Conservation (phyloP, 2,329 filamentous ascomycete genomes). For the Trichoderma citrinoviride region DNA sequence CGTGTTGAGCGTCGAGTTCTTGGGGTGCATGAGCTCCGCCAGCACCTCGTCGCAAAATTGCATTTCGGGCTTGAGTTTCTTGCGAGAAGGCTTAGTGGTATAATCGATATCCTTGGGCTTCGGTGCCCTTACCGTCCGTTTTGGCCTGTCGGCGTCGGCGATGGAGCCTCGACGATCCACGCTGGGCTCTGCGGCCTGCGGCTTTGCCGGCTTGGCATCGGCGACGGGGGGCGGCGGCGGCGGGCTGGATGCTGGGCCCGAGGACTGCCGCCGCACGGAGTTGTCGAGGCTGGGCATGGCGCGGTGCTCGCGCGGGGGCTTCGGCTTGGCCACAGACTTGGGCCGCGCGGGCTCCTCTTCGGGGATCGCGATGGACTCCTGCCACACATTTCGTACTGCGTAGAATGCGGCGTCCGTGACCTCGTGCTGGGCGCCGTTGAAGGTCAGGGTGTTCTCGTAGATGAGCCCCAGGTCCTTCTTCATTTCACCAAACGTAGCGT, state of each 20-base stretch:
- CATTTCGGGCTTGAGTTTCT: slow-evolving; percentile 85
- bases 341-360: slow-evolving; percentile 57
- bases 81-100: slow-evolving; percentile 69
- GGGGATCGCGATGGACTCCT: slow-evolving; percentile 44
- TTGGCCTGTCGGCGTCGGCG: slow-evolving; percentile 76
- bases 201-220: slow-evolving; percentile 24
- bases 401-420: slow-evolving; percentile 59
- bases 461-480: slow-evolving; percentile 73
- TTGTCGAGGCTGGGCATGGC: slow-evolving; percentile 25
- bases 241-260: slow-evolving; percentile 33
- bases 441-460: slow-evolving; percentile 72
- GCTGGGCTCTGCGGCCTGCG: slow-evolving; percentile 25
- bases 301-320: slow-evolving; percentile 38
- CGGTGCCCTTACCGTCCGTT: slow-evolving; percentile 89
- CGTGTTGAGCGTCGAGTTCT: slow-evolving; percentile 64
- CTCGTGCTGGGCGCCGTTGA: slow-evolving; percentile 77
- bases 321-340: slow-evolving; percentile 47
- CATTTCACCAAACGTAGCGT: slow-evolving; percentile 69
- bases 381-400: slow-evolving; percentile 57
- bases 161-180: slow-evolving; percentile 65
- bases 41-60: slow-evolving; percentile 85
- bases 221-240: slow-evolving; percentile 26
- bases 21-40: slow-evolving; percentile 71
- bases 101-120: slow-evolving; percentile 92
- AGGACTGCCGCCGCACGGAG: slow-evolving; percentile 31